These are phyloP conservation scores for Pythium brassicae DNA, from an alignment of 352 stramenopile genomes.

Conservation along the genomic window DNA sequence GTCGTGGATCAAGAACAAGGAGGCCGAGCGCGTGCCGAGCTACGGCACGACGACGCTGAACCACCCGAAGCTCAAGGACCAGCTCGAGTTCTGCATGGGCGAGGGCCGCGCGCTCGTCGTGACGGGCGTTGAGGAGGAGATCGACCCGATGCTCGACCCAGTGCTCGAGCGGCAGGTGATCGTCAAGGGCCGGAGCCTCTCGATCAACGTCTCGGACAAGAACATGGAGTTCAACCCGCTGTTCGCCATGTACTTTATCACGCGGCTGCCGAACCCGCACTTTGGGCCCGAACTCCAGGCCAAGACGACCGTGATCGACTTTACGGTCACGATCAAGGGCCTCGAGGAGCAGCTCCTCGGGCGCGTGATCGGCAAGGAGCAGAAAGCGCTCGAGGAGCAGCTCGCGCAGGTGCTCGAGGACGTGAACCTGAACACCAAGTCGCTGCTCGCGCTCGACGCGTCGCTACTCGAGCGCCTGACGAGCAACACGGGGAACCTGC, in stretches of 20 bases:
- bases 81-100: conserved; percentile 97
- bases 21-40: conserved; percentile 91
- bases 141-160: conserved; percentile 98
- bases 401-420: conserved; percentile 98
- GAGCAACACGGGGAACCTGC: conserved; percentile 96
- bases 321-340: conserved; percentile 96
- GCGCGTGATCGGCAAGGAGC: conserved; percentile 97
- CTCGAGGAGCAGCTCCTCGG: conserved; percentile 97
- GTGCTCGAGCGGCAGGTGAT: conserved; percentile 97
- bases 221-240: conserved; percentile 97
- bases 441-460: conserved; percentile 93
- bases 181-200: conserved; percentile 94
- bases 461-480: conserved; percentile 95
- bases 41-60: conserved; percentile 95
- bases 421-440: conserved; percentile 98
- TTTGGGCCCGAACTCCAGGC: conserved; percentile 97
- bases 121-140: conserved; percentile 96
- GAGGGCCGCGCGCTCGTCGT: conserved; percentile 94
- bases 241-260: conserved; percentile 99
- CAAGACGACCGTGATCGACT: conserved; percentile 99
- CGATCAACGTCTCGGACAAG: conserved; percentile 98
- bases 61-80: conserved; percentile 96
- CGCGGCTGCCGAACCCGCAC: conserved; percentile 95
- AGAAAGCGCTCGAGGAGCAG: conserved; percentile 97
- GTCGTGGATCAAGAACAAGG: conserved; percentile 97